Conservation (phyloP, 169 alveolate species). For the Eimeria tenella region DNA sequence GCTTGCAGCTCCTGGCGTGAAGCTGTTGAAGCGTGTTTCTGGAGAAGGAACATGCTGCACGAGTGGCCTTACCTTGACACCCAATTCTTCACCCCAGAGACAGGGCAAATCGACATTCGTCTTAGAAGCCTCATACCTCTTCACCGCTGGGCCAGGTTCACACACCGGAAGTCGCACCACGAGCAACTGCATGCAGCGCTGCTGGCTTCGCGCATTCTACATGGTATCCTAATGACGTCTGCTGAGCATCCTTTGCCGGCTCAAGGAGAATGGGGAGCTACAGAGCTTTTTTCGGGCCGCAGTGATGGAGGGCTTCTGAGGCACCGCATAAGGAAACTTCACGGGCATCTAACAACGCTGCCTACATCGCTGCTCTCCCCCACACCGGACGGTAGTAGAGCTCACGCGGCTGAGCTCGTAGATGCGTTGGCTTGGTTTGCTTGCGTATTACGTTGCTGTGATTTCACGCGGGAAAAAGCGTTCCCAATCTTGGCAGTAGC, state of each 20-base stretch:
- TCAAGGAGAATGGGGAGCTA: not conserved
- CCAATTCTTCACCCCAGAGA: not conserved
- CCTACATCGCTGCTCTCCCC: constrained; percentile 58
- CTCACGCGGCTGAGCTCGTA: constrained; percentile 19
- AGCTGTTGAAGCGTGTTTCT: constrained; percentile 67
- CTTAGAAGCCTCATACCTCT: constrained; percentile 33
- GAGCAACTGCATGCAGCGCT: constrained; percentile 66
- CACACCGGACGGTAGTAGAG: constrained; percentile 29
- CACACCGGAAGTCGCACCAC: constrained; percentile 38
- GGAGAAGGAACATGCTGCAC: constrained; percentile 10
- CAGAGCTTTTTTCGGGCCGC: constrained; percentile 21
- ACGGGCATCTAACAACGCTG: constrained; percentile 24
- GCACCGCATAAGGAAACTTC: constrained; percentile 57
- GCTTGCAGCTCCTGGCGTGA: constrained; percentile 46
- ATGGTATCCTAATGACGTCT: not conserved
- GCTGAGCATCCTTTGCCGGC: constrained; percentile 29
- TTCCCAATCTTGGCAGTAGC: constrained; percentile 19
- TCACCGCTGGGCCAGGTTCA: constrained; percentile 39
- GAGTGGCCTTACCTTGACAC: constrained; percentile 14
- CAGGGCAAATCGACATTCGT: not conserved
- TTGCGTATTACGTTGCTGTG: constrained; percentile 32
- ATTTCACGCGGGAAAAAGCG: constrained; percentile 33
- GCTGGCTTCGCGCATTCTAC: constrained; percentile 40
- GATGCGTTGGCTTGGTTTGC: constrained; percentile 60
- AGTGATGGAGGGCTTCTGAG: constrained; percentile 51